Evolutionary conservation across 306 rosid species (phyloP).

Genomic region (Sindora glabra): DNA sequence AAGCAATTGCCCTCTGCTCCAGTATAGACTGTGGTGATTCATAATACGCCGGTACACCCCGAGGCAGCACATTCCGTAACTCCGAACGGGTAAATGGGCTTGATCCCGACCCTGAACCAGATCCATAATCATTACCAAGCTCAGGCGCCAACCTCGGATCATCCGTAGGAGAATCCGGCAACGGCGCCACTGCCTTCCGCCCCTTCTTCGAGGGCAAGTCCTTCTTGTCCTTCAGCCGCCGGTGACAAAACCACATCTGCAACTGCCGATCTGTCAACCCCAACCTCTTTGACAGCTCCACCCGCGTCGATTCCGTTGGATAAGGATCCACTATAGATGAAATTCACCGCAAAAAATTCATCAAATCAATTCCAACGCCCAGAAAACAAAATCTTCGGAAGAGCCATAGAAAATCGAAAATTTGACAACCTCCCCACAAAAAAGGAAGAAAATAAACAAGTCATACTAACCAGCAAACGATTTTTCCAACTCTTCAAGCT

Average conservation of each 20-base stretch:
- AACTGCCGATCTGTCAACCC: constrained; percentile 96
- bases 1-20: constrained; percentile 86
- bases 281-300: constrained; percentile 71
- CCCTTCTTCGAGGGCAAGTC: constrained; percentile 51
- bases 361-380: not conserved
- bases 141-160: constrained; percentile 51
- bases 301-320: constrained; percentile 76
- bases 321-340: constrained; percentile 93
- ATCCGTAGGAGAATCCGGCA: constrained; percentile 60
- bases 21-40: constrained; percentile 60
- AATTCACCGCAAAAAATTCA: constrained; percentile 22
- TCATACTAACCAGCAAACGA: constrained; percentile 67
- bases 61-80: constrained; percentile 43
- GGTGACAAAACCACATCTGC: constrained; percentile 99
- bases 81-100: constrained; percentile 60
- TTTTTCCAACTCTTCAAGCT: constrained; percentile 89
- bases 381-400: not conserved
- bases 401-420: not conserved
- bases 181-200: constrained; percentile 26
- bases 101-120: constrained; percentile 93
- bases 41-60: constrained; percentile 45
- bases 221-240: constrained; percentile 94
- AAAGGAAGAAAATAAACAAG: not conserved
- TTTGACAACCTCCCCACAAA: not conserved
- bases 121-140: constrained; percentile 68